Evolutionary conservation across 331 rosid species (phyloP), one percentile per base, ranked within the genome.

Genomic region (Dryas integrifolia): DNA sequence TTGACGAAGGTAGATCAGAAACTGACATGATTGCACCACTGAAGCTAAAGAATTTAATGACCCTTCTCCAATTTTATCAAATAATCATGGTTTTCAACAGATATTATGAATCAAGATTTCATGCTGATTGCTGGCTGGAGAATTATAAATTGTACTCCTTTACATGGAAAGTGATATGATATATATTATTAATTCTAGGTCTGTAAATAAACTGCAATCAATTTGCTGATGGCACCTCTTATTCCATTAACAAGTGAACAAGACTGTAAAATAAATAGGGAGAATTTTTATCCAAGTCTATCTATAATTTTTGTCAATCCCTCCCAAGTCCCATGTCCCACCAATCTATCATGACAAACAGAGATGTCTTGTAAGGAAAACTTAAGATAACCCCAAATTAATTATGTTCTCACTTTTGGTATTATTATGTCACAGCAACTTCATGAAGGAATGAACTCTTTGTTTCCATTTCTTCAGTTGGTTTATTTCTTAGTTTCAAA

Each of bases 81-180:
- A 72, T 72, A 65, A 60, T 71, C 55, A 70, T 12, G 58, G 51
- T 57, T 58, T 26, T 44, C 50, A 60, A 43, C 55, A 46, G 63
- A 58, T 3, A 45, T 26, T 72, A 12, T 45, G 76, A 71, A 63
- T 53, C 66, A 14, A 44, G 50, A 16, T 53, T 51, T 51, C 59
- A 56, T 35, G 69, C 55, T 43, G 58, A 85, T 60, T 60, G 41
- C 15, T 14, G 7, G 67, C 9, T 7, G 52, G 72, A 67, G 67
- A 56, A 69, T 72, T 75, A 73, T 79, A 24, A 58, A 74, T 63
- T 76, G 49, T 56, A 75, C 74, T 86, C 53, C 45, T 24, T 44
- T 38, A 24, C 65, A 43, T 0, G 75, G 45, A 52, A 3, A 35
- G n/a, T 16, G 14, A 50, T 67, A 15, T 39, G 51, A 55, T 43